Percentiles rank a stretch among this genome's conserved stretches.
These are phyloP conservation scores for Suhomyces ambrosiae DNA, from an alignment of 1,139 yeast species.

Conservation along the genomic window DNA sequence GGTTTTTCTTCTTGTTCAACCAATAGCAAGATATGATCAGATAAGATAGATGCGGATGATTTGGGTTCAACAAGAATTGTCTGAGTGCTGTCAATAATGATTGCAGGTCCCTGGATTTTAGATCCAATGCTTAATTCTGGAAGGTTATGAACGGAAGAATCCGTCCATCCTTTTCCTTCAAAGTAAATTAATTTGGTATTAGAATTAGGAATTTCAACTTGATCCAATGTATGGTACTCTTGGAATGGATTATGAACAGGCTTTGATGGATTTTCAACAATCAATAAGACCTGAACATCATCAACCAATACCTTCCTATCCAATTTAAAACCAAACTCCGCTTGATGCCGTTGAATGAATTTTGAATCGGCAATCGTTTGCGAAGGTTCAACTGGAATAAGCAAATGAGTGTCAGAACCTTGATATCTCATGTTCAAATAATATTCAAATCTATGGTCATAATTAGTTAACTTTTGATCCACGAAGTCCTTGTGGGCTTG, in stretches of 20 bases:
- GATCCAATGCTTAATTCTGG: conserved; percentile 56
- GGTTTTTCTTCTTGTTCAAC: conserved; percentile 32
- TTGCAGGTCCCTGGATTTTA: conserved; percentile 71
- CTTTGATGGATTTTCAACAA: conserved; percentile 37
- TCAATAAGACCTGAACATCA: conserved; percentile 64
- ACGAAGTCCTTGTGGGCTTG: conserved; percentile 35
- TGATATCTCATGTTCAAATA: conserved; percentile 78
- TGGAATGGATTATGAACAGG: conserved; percentile 36
- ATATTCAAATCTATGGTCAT: conserved; percentile 49
- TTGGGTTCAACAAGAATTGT: conserved; percentile 79
- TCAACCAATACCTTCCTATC: conserved; percentile 66
- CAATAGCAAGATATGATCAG: conserved; percentile 55
- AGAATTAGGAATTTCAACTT: conserved; percentile 9
- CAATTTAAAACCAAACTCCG: conserved; percentile 46
- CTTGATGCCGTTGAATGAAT: conserved; percentile 36
- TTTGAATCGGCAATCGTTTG: conserved; percentile 27
- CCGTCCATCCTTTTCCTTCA: conserved; percentile 45
- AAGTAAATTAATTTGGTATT: conserved; percentile 29
- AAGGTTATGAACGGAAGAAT: conserved; percentile 55
- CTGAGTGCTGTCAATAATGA: conserved; percentile 83
- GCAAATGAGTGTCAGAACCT: conserved; percentile 85
- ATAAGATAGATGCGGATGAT: conserved; percentile 62
- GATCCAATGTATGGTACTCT: conserved; percentile 24
- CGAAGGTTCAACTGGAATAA: conserved; percentile 46
- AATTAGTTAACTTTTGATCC: conserved; percentile 32